These are phyloP conservation scores for Trypanosoma rangeli DNA, from an alignment of 208 protist species.

Conservation along the genomic window DNA sequence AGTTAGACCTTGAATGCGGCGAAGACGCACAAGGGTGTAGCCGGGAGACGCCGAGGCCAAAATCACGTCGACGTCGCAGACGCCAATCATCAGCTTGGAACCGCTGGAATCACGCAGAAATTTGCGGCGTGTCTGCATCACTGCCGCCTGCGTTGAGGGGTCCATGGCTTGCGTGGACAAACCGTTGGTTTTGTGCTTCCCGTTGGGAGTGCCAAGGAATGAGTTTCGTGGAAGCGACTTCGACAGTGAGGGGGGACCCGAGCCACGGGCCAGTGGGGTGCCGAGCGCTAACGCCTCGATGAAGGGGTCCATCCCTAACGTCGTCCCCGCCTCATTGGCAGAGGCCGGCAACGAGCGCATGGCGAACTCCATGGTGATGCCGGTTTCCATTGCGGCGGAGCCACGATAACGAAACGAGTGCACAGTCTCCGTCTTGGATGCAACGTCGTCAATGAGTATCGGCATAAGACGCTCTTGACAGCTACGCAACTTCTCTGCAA, in stretches of 20 bases:
- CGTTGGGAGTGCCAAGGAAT: neutral
- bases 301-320: neutral
- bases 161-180: neutral
- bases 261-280: neutral
- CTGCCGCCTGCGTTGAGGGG: slow-evolving; percentile 7
- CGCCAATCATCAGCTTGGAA: slow-evolving; percentile 46
- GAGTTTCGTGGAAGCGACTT: neutral
- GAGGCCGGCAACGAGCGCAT: slow-evolving; percentile 35
- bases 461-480: slow-evolving; percentile 58
- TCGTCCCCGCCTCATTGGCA: neutral
- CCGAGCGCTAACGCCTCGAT: neutral
- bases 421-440: slow-evolving; percentile 70
- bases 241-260: neutral
- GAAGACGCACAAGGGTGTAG: slow-evolving; percentile 80
- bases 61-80: slow-evolving; percentile 83
- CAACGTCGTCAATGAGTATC: slow-evolving; percentile 67
- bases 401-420: slow-evolving; percentile 85
- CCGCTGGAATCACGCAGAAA: slow-evolving; percentile 51
- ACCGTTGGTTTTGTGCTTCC: neutral
- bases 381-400: slow-evolving; percentile 41
- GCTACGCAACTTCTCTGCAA: slow-evolving; percentile 64
- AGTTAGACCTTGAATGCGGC: slow-evolving; percentile 81
- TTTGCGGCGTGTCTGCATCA: slow-evolving; percentile 40
- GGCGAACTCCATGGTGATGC: slow-evolving; percentile 42
- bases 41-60: slow-evolving; percentile 66